Percentiles rank a stretch among this genome's conserved stretches.
Evolutionary conservation across 768 basidiomycete species (phyloP).

Genomic region (Hysterangium stoloniferum): DNA sequence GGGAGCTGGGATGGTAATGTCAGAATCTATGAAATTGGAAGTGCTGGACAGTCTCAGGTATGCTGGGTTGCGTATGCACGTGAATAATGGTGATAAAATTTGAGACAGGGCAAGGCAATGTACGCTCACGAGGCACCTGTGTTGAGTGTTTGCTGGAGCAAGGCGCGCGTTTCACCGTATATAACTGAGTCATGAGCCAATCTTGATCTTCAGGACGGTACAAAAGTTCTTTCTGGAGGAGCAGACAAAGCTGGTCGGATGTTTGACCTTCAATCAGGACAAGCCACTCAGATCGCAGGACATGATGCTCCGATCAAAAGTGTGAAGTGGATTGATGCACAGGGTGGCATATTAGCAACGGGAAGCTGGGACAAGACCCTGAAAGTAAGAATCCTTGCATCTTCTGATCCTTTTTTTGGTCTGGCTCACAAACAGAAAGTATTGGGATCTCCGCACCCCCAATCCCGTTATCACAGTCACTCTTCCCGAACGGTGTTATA

Average conservation of each 20-base stretch:
- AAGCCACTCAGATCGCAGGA: constrained; percentile 29
- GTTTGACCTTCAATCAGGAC: constrained; percentile 34
- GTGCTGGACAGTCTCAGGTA: constrained; percentile 25
- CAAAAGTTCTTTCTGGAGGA: constrained; percentile 35
- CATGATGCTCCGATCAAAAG: constrained; percentile 34
- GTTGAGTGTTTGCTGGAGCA: constrained; percentile 35
- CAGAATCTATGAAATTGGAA: constrained; percentile 35
- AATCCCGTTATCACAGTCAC: constrained; percentile 29
- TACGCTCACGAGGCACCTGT: constrained; percentile 39
- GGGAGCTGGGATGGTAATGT: constrained; percentile 39
- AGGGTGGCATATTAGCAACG: constrained; percentile 31
- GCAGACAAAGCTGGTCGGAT: constrained; percentile 39
- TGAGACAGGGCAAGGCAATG: constrained; percentile 28
- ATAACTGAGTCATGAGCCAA: background rate
- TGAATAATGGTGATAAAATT: constrained; percentile 34
- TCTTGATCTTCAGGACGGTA: constrained; percentile 22
- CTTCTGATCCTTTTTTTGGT: background rate
- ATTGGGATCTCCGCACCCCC: constrained; percentile 33
- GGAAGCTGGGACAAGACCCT: constrained; percentile 44
- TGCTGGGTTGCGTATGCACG: constrained; percentile 17
- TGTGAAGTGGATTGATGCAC: constrained; percentile 25
- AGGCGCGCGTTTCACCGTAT: constrained; percentile 16
- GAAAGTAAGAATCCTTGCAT: constrained; percentile 25
- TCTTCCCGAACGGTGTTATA: constrained; percentile 34
- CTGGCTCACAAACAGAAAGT: constrained; percentile 19